A percentile compares a stretch with the other conserved stretches of the same genome.
phyloP scores from a whole-genome alignment of 108 stramenopile species.

The Skeletonema marinoi region DNA sequence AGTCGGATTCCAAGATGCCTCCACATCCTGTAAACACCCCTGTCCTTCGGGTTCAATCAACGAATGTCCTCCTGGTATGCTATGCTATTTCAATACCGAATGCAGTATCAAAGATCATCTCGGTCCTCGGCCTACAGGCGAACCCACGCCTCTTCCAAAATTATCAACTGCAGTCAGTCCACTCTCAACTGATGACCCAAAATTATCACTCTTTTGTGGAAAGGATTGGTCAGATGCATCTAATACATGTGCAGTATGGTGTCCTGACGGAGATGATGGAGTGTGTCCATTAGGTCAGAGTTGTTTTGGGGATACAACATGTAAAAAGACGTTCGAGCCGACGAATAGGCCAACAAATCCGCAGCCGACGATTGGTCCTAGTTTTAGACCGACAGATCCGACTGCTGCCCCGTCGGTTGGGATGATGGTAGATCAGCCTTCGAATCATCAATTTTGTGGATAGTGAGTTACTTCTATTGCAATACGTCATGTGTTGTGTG shows the following conservation, averaged over 20 bases:
- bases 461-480: background rate
- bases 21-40: background rate
- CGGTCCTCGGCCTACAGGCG: constrained; percentile 1
- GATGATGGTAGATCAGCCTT: constrained; percentile 6
- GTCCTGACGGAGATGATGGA: constrained; percentile 13
- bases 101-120: constrained; percentile 11
- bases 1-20: background rate
- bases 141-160: background rate
- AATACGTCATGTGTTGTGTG: background rate
- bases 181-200: background rate
- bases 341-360: constrained; percentile 11
- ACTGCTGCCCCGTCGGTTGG: constrained; percentile 12
- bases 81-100: constrained; percentile 19
- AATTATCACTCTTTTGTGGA: constrained; percentile 1
- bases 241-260: constrained; percentile 14
- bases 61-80: constrained; percentile 19
- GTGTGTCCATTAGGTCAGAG: constrained; percentile 11
- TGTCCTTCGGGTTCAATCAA: constrained; percentile 1
- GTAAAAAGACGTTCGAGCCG: constrained; percentile 20
- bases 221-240: constrained; percentile 20
- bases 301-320: constrained; percentile 21
- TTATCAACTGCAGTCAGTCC: constrained; percentile 5
- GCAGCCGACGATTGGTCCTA: constrained; percentile 11
- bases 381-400: constrained; percentile 15
- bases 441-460: constrained; percentile 29